A percentile compares a stretch with the other conserved stretches of the same genome.
These are phyloP conservation scores for Ustilago bromivora DNA, from an alignment of 1,284 basidiomycete genomes.

Conservation along the genomic window DNA sequence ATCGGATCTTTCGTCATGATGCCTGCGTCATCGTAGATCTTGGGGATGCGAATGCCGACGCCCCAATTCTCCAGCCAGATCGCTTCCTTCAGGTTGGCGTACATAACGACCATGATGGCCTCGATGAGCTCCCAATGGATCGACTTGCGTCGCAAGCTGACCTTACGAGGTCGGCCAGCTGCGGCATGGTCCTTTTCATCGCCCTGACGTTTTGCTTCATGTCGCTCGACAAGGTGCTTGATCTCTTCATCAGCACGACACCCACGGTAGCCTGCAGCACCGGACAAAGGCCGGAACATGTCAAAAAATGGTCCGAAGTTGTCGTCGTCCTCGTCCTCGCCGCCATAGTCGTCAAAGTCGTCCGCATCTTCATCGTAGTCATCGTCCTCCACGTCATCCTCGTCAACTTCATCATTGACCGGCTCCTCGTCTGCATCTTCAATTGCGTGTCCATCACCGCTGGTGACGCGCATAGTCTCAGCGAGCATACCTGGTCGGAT, in stretches of 20 bases:
- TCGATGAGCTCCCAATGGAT: slow-evolving; percentile 57
- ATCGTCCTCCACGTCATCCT: slow-evolving; percentile 25
- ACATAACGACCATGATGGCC: slow-evolving; percentile 60
- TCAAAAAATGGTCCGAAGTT: slow-evolving; percentile 21
- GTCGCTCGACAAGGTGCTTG: slow-evolving; percentile 20
- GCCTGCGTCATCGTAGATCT: slow-evolving; percentile 29
- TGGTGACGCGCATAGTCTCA: slow-evolving; percentile 35
- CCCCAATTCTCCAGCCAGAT: slow-evolving; percentile 56
- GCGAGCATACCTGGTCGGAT: slow-evolving; percentile 31
- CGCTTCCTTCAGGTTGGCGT: slow-evolving; percentile 54
- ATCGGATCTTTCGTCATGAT: slow-evolving; percentile 33
- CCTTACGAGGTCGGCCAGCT: background rate
- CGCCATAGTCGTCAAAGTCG: slow-evolving; percentile 23
- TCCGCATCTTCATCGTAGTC: slow-evolving; percentile 43
- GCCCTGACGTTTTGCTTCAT: background rate
- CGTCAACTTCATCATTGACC: slow-evolving; percentile 14
- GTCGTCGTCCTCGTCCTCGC: slow-evolving; percentile 24
- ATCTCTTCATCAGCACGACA: slow-evolving; percentile 31
- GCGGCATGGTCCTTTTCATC: background rate
- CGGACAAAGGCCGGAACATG: slow-evolving; percentile 27
- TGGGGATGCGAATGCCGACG: slow-evolving; percentile 49
- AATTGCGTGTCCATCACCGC: slow-evolving; percentile 11
- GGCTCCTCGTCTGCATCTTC: background rate
- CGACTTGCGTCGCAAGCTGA: slow-evolving; percentile 38
- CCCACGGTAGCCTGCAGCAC: slow-evolving; percentile 25